Percentiles rank a stretch among this genome's conserved stretches.
Evolutionary conservation across 1,284 basidiomycete genomes (phyloP).

Genomic region (Austropuccinia psidii): DNA sequence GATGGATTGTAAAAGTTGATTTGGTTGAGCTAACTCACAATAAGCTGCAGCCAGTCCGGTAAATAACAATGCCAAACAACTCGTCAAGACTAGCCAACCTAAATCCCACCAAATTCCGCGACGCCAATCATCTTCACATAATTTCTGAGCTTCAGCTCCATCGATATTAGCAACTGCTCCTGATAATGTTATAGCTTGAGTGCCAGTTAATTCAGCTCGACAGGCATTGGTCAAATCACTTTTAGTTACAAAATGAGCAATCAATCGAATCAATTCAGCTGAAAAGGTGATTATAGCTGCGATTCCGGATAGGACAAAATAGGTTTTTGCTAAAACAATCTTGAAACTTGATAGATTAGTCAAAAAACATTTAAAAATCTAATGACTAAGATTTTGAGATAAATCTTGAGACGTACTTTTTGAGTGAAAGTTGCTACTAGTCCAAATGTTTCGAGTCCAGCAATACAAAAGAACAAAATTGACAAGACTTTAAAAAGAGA

Average conservation of each 20-base stretch:
- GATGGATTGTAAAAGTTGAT: background rate
- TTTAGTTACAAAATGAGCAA: slow-evolving; percentile 35
- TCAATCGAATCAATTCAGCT: slow-evolving; percentile 32
- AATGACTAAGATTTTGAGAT: background rate
- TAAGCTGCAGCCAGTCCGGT: slow-evolving; percentile 29
- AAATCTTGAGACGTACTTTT: background rate
- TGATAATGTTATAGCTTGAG: slow-evolving; percentile 25
- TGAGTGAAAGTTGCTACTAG: slow-evolving; percentile 11
- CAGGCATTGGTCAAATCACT: slow-evolving; percentile 19
- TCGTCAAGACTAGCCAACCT: slow-evolving; percentile 35
- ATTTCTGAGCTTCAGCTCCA: slow-evolving; percentile 12
- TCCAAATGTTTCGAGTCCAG: slow-evolving; percentile 30
- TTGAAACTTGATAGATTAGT: background rate
- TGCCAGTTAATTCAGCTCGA: slow-evolving; percentile 18
- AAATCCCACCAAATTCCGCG: slow-evolving; percentile 37
- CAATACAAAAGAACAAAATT: slow-evolving; percentile 33
- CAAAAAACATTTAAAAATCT: background rate
- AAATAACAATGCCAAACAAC: slow-evolving; percentile 31
- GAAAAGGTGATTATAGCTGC: slow-evolving; percentile 26
- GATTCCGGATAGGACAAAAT: slow-evolving; percentile 26
- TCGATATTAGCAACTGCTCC: slow-evolving; percentile 24
- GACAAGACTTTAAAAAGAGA: slow-evolving; percentile 15
- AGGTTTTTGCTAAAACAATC: slow-evolving; percentile 16
- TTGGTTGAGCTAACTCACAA: slow-evolving; percentile 12
- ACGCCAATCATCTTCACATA: slow-evolving; percentile 37